Base-by-base conservation (phyloP, 2,329 filamentous ascomycete genomes). In the Periconia sp. region DNA sequence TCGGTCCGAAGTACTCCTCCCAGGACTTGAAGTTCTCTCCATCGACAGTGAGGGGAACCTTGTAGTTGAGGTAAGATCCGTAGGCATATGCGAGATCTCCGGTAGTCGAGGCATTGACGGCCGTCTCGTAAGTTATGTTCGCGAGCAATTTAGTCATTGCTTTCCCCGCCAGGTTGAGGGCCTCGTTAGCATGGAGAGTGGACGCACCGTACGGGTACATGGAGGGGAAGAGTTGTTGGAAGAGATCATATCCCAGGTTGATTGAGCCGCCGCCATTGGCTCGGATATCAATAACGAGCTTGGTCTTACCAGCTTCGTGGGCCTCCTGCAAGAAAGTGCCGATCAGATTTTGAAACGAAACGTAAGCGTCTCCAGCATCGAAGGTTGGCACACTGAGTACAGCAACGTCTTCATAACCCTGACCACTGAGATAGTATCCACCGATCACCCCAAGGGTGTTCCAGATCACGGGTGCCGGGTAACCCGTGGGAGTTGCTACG, bases 221-320 rank as follows among this genome's bases (percentile, higher is more conserved):
- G 0, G 12, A 21, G 2, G 78, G 78, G 60, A 80, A 80, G 31
- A 81, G 70, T 53, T 78, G 73, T 18, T 70, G 69, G 54, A 83
- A 83, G 1, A 63, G 38, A 41, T 71, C 66, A 40, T 62, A 65
- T 24, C 57, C 66, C 9, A 66, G 46, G 28, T 55, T 47, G 3
- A 63, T 52, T 5, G 30, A 42, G 22, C 84, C 84, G 16, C 84
- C 84, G 0, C 69, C 69, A 51, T 87, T 88, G 3, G 67, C 72
- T 8, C 78, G 75, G 5, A 87, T 53, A 51, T 87, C 85, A 46
- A 87, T 78, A 19, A 87, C 71, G 1, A 87, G 69, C 58, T 78
- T 82, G 35, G 70, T 78, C 61, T 81, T 82, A 4, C 73, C 72
- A 3, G 68, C 68, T 0, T 59, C 48, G 24, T 72, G 71, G 10